Conservation (phyloP, 495 filamentous ascomycete species). For the Neurospora hispaniola region DNA sequence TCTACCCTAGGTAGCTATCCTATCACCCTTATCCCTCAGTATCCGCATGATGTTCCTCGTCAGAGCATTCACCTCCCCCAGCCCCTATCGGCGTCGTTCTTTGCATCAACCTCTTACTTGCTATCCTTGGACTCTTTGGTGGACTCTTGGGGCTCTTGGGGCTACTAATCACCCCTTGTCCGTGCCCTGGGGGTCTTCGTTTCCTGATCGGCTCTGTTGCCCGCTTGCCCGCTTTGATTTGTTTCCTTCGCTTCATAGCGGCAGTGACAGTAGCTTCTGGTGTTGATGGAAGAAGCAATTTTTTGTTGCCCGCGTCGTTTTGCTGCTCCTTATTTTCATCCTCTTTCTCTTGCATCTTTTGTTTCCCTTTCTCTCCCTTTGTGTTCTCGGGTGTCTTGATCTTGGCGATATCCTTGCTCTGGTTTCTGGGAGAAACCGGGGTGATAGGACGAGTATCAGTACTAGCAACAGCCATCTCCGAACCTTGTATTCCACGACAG, state of each 20-base stretch:
- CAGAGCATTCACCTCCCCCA: background rate
- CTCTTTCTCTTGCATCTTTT: background rate
- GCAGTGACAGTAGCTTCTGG: background rate
- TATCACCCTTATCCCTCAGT: background rate
- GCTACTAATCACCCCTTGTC: background rate
- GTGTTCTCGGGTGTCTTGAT: background rate
- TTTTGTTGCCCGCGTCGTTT: background rate
- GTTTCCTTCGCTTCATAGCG: slow-evolving; percentile 22
- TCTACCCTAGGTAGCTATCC: background rate
- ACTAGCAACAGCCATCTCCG: background rate
- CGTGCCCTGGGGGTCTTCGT: slow-evolving; percentile 1
- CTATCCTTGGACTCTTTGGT: background rate
- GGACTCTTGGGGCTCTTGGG: background rate
- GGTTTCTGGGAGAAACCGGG: background rate
- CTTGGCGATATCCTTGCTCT: background rate
- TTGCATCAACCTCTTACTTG: background rate
- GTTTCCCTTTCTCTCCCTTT: background rate
- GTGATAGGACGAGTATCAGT: background rate
- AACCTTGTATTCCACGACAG: background rate
- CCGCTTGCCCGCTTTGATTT: slow-evolving; percentile 20
- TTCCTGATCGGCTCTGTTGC: slow-evolving; percentile 2
- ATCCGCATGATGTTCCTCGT: slow-evolving; percentile 13
- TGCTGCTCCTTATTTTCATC: background rate
- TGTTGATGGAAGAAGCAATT: background rate
- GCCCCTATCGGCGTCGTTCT: background rate